phyloP scores from a whole-genome alignment of 345 rosid species.

The Eutrema heterophyllum region DNA sequence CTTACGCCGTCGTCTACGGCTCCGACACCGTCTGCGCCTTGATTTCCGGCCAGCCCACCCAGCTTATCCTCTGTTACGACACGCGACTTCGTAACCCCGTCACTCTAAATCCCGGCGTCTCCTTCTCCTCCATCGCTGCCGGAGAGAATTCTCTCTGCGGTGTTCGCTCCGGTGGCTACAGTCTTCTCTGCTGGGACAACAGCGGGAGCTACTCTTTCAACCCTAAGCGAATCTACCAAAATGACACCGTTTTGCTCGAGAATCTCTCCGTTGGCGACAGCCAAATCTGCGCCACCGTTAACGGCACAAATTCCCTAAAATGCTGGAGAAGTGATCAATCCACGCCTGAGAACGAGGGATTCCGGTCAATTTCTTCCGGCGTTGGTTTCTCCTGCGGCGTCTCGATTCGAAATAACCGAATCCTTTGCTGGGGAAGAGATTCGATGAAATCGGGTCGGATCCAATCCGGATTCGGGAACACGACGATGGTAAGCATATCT shows the following conservation, averaged over 20 bases:
- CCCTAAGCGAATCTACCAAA: slow-evolving; percentile 49
- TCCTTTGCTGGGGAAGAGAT: slow-evolving; percentile 57
- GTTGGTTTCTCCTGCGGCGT: slow-evolving; percentile 74
- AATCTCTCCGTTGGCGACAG: slow-evolving; percentile 53
- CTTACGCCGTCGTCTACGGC: slow-evolving; percentile 56
- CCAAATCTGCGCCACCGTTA: slow-evolving; percentile 62
- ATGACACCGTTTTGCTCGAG: slow-evolving; percentile 34
- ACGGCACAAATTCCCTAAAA: slow-evolving; percentile 29
- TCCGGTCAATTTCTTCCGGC: slow-evolving; percentile 58
- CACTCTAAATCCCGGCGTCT: slow-evolving; percentile 42
- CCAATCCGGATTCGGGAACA: slow-evolving; percentile 41
- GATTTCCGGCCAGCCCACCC: slow-evolving; percentile 39
- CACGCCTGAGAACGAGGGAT: slow-evolving; percentile 5
- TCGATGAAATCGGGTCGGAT: slow-evolving; percentile 25
- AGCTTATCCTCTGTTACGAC: slow-evolving; percentile 44
- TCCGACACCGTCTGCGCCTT: slow-evolving; percentile 63
- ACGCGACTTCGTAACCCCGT: slow-evolving; percentile 19
- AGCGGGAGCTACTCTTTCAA: background rate
- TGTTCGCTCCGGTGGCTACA: slow-evolving; percentile 53
- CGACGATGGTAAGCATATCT: slow-evolving; percentile 46
- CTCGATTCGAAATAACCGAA: slow-evolving; percentile 5
- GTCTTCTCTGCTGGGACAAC: slow-evolving; percentile 64
- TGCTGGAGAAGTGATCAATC: slow-evolving; percentile 54
- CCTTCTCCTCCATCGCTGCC: slow-evolving; percentile 66
- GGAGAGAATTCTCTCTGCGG: slow-evolving; percentile 62